These are phyloP conservation scores for Solanum arcanum DNA, from an alignment of 257 asterid species.

Conservation along the genomic window DNA sequence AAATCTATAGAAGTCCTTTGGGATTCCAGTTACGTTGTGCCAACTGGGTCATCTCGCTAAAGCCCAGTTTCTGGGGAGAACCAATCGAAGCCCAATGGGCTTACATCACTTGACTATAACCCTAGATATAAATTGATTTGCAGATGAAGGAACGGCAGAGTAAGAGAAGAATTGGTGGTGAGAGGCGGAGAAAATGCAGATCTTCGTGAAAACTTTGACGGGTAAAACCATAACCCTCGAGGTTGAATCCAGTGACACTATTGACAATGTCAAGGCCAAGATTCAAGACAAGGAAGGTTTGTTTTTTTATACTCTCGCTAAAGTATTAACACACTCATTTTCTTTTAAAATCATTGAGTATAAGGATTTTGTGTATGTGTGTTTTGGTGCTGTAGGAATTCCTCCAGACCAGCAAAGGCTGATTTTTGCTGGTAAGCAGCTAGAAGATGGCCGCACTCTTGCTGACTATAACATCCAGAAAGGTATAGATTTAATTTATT, in stretches of 20 bases:
- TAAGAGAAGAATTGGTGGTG: neutral
- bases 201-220: constrained; percentile 26
- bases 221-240: constrained; percentile 27
- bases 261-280: constrained; percentile 26
- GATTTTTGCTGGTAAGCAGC: constrained; percentile 32
- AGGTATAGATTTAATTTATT: neutral
- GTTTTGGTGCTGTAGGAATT: constrained; percentile 3
- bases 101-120: neutral
- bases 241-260: constrained; percentile 24
- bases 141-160: neutral
- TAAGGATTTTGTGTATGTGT: neutral
- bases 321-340: neutral
- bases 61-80: neutral
- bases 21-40: neutral
- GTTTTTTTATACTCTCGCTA: neutral
- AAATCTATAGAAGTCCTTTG: neutral
- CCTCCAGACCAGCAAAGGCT: constrained; percentile 34
- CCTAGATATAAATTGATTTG: neutral
- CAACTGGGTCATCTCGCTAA: neutral
- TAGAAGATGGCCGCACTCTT: constrained; percentile 31
- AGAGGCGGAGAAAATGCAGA: constrained; percentile 13
- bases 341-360: too few relatives aligned
- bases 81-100: neutral
- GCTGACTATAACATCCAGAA: constrained; percentile 33
- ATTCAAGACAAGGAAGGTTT: constrained; percentile 25